phyloP scores from a whole-genome alignment of 1,139 yeast genomes.

The Geotrichum klebahnii region DNA sequence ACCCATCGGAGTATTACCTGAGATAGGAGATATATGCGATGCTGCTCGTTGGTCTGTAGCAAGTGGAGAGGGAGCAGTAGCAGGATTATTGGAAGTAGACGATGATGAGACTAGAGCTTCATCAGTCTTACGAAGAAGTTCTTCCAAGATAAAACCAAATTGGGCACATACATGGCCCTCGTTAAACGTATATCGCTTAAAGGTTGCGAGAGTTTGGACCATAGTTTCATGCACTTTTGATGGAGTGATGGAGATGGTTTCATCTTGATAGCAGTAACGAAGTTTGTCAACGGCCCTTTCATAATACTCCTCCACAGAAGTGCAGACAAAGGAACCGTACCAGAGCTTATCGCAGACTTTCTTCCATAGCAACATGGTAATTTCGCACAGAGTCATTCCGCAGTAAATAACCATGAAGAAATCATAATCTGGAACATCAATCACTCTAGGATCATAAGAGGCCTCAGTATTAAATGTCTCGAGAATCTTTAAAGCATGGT shows the following conservation, averaged over 20 bases:
- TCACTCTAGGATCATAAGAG: constrained; percentile 13
- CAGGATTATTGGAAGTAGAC: neutral
- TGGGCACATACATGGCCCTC: constrained; percentile 19
- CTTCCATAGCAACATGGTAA: constrained; percentile 15
- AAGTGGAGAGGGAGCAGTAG: neutral
- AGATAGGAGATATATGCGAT: neutral
- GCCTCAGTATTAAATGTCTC: constrained; percentile 16
- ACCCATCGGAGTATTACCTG: neutral
- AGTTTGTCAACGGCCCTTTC: constrained; percentile 17
- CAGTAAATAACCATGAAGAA: constrained; percentile 19
- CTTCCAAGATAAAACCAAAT: constrained; percentile 14
- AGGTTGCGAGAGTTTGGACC: constrained; percentile 2
- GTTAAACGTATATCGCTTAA: constrained; percentile 11
- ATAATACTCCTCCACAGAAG: constrained; percentile 19
- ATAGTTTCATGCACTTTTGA: constrained; percentile 7
- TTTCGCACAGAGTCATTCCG: constrained; percentile 19
- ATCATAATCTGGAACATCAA: constrained; percentile 18
- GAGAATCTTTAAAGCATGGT: constrained; percentile 14
- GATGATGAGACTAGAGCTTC: neutral
- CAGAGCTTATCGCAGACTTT: constrained; percentile 17
- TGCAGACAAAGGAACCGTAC: constrained; percentile 16
- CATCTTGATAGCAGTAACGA: constrained; percentile 13
- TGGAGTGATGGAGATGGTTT: constrained; percentile 16
- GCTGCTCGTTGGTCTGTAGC: neutral
- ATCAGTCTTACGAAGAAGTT: constrained; percentile 16